These are phyloP conservation scores for Bremia lactucae DNA, from an alignment of 352 stramenopile species.

Conservation along the genomic window DNA sequence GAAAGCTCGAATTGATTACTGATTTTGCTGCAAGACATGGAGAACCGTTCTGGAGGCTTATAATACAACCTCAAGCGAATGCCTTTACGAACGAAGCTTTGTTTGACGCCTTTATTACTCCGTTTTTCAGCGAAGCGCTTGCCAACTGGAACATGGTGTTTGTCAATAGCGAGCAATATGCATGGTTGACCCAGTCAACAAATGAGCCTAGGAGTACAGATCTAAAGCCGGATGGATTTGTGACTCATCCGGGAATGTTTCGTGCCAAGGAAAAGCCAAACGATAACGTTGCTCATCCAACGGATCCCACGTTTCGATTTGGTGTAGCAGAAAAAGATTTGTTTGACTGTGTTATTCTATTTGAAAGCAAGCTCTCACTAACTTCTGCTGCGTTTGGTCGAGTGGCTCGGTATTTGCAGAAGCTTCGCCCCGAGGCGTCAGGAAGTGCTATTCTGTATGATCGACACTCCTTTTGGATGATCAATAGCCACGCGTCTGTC, in stretches of 20 bases:
- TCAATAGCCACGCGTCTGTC: background rate
- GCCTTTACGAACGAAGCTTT: background rate
- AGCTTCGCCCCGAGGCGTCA: background rate
- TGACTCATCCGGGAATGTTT: background rate
- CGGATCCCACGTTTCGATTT: constrained; percentile 1
- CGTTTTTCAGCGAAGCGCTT: background rate
- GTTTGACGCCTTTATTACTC: constrained; percentile 1
- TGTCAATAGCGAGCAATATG: background rate
- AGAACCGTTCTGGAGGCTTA: background rate
- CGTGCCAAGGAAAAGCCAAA: background rate
- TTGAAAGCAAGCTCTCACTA: background rate
- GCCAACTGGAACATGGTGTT: background rate
- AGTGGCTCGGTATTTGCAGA: background rate
- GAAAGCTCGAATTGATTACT: background rate
- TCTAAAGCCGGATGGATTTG: background rate
- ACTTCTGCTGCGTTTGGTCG: constrained; percentile 1
- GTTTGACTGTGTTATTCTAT: background rate
- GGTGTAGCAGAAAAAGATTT: constrained; percentile 1
- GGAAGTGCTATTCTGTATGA: constrained; percentile 1
- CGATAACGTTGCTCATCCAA: background rate
- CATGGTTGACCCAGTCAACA: background rate
- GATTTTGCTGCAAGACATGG: background rate
- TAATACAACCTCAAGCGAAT: background rate
- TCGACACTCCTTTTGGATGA: constrained; percentile 1
- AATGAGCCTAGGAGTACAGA: background rate